Base-by-base conservation (phyloP, 1,284 basidiomycete genomes). In the Malassezia cuniculi region DNA sequence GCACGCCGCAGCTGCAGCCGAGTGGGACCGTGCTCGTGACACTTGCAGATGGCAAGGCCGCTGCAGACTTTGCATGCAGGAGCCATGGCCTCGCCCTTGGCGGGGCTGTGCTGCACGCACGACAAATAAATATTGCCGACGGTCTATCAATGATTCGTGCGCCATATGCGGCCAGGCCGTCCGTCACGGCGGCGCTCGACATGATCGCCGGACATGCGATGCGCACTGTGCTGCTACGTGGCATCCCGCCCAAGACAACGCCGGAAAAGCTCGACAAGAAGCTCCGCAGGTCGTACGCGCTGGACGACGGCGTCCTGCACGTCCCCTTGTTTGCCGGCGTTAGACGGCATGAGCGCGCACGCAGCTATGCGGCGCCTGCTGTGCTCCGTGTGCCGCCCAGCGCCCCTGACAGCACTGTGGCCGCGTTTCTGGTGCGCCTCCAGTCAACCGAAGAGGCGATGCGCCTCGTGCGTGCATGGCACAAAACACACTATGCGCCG, bases 391-490 rank as follows among this genome's bases (percentile, higher is more conserved):
- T 2, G 9, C 25, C 21, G 36, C 31, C 32, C 47, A 45, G 24
- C 26, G 12, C 34, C 25, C 9, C 12, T 1, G 52, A 52, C 30
- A 43, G 52, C 11, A 43, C 54, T 19, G 49, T 49, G 6, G 28
- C 45, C 22, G 36, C 19, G 41, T 93, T 82, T 69, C 73, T 90
- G 30, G 74, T 79, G 24, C 75, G 73, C 34, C 73, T 89, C 47
- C 81, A 86, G 41, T 66, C 76, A 68, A 82, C 80, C 11, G 27
- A 36, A 8, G 56, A 58, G 29, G 56, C 56, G 2, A 39, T 41
- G 39, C 49, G 56, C 10, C 45, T 58, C 11, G 47, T 51, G 1
- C 41, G 56, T 16, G 45, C 48, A n/a, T 58, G 56, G 56, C 49
- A 58, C 36, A 53, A 53, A 31, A 52, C 49, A 19, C 53, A 43